Percentiles rank a stretch among this genome's conserved stretches.
These are phyloP conservation scores for Scutellaria galericulata DNA, from an alignment of 257 asterid species.

Conservation along the genomic window DNA sequence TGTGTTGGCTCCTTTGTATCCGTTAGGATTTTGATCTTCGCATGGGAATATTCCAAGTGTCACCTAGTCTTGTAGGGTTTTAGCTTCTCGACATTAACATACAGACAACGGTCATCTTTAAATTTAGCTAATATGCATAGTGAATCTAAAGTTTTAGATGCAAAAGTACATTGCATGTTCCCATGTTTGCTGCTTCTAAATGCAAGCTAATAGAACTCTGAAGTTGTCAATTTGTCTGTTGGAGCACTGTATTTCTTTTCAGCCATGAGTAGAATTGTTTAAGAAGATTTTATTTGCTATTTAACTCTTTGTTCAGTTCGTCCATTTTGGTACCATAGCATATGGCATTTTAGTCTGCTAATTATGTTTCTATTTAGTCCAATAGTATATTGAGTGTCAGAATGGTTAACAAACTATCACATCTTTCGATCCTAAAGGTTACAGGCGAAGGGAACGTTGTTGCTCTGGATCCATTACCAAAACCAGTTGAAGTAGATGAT, in stretches of 20 bases:
- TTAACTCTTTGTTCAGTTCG: not conserved
- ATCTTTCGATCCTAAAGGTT: conserved; percentile 46
- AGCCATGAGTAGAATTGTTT: conserved; percentile 10
- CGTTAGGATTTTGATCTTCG: not conserved
- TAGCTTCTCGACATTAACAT: not conserved
- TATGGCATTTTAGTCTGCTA: not conserved
- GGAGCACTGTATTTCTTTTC: conserved; percentile 7
- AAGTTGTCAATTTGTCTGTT: not conserved
- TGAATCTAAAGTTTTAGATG: conserved; percentile 24
- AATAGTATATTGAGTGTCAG: not conserved
- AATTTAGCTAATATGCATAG: not conserved
- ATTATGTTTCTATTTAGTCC: not conserved
- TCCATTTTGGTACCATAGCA: conserved; percentile 18
- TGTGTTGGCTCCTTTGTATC: not conserved
- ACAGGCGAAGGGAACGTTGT: conserved; percentile 44
- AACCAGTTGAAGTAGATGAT: conserved; percentile 47
- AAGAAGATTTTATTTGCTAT: not conserved
- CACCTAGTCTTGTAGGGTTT: not conserved
- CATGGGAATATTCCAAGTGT: not conserved
- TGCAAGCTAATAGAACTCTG: conserved; percentile 15
- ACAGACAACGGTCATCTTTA: conserved; percentile 9
- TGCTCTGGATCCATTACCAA: conserved; percentile 44
- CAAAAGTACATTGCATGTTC: conserved; percentile 1
- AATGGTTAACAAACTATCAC: conserved; percentile 20
- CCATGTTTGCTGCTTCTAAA: conserved; percentile 16